A percentile compares a stretch with the other conserved stretches of the same genome.
Conservation (phyloP, 345 rosid species). For the thale cress (Arabidopsis thaliana) region DNA sequence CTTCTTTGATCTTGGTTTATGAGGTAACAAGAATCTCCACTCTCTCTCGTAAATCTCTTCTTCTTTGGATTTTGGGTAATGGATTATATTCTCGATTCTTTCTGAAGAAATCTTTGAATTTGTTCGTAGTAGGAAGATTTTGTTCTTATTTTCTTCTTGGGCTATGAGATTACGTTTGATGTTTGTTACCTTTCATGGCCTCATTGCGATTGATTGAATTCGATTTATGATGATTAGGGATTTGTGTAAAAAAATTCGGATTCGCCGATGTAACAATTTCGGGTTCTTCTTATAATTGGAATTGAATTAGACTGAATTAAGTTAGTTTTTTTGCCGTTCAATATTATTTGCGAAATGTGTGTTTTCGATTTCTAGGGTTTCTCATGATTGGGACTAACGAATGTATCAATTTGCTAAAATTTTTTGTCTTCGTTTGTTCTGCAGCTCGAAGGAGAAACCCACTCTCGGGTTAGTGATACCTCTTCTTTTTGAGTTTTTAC, state of each 20-base stretch:
- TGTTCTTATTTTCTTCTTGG: not conserved
- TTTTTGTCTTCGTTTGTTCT: not conserved
- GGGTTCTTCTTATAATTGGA: not conserved
- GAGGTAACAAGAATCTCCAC: slow-evolving; percentile 37
- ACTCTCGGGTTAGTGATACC: slow-evolving; percentile 72
- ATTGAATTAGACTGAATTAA: not conserved
- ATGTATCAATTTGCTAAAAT: not conserved
- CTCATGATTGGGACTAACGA: not conserved
- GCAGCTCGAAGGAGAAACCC: slow-evolving; percentile 98
- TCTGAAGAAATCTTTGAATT: slow-evolving; percentile 4
- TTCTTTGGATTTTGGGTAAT: not conserved
- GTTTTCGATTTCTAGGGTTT: slow-evolving; percentile 6
- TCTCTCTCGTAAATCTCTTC: not conserved
- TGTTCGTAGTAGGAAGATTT: not conserved
- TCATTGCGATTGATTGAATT: not conserved
- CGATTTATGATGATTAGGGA: slow-evolving; percentile 9
- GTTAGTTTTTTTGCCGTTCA: not conserved
- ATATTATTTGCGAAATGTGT: not conserved
- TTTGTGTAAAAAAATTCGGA: not conserved
- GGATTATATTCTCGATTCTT: not conserved
- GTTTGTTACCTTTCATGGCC: not conserved
- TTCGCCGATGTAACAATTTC: not conserved
- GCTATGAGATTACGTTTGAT: not conserved
- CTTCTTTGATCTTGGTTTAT: slow-evolving; percentile 52
- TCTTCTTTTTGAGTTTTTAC: not conserved